A percentile compares a stretch with the other conserved stretches of the same genome.
phyloP scores from a whole-genome alignment of 2,329 filamentous ascomycete species.

The Trichoderma oligosporum region DNA sequence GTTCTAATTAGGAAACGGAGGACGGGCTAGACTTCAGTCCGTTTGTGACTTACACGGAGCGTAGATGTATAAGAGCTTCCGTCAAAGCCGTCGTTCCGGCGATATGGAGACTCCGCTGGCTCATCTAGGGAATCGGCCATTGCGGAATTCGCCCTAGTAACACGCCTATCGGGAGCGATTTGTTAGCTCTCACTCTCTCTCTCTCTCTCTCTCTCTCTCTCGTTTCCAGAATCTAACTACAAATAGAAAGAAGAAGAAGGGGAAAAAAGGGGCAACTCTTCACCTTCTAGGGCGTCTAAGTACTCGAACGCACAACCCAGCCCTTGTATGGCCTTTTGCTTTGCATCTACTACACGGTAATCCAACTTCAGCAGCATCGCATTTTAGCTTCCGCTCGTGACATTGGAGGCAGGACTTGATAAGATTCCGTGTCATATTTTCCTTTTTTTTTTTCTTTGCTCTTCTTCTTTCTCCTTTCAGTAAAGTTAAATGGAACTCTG shows the following conservation, averaged over 20 bases:
- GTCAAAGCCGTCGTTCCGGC: not conserved
- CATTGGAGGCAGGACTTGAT: not conserved
- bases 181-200: not conserved
- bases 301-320: not conserved
- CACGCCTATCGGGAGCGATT: not conserved
- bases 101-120: not conserved
- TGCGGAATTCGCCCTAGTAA: not conserved
- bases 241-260: not conserved
- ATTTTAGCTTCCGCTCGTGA: not conserved
- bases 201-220: too few species aligned
- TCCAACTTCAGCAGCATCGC: not conserved
- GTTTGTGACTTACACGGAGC: not conserved
- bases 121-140: not conserved
- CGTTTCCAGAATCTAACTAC: not conserved
- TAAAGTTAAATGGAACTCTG: too few species aligned
- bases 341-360: slow-evolving; percentile 4
- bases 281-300: not conserved
- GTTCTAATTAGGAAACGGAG: not conserved
- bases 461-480: not conserved
- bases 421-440: not conserved
- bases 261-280: not conserved
- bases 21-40: not conserved
- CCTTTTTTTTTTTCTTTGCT: not conserved
- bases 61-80: not conserved
- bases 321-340: not conserved